These are phyloP conservation scores for Globisporangium okanoganense DNA, from an alignment of 352 stramenopile genomes.

Conservation along the genomic window DNA sequence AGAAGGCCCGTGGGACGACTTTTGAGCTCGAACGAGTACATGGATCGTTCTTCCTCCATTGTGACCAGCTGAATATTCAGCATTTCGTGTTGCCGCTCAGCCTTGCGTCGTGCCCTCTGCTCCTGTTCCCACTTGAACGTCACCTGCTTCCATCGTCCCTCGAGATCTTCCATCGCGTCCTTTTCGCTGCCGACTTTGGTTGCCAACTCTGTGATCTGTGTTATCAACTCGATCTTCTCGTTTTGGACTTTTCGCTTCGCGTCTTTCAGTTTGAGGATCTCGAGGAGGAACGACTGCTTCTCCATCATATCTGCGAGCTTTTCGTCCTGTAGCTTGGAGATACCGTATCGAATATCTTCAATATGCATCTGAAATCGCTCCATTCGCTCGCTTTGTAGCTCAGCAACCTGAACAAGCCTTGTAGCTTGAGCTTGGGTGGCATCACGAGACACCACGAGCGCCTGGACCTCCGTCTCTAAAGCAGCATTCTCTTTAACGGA, in stretches of 20 bases:
- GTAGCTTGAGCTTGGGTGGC: background rate
- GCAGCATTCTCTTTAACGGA: too few relatives aligned
- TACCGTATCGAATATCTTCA: background rate
- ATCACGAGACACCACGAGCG: background rate
- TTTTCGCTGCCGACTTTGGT: slow-evolving; percentile 48
- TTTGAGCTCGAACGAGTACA: slow-evolving; percentile 39
- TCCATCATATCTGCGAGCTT: slow-evolving; percentile 28
- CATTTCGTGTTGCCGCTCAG: slow-evolving; percentile 35
- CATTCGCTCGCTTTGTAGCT: background rate
- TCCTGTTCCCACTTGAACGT: slow-evolving; percentile 58
- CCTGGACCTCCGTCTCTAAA: background rate
- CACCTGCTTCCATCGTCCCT: slow-evolving; percentile 44
- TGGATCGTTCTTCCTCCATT: slow-evolving; percentile 53
- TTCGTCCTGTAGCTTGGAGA: slow-evolving; percentile 13
- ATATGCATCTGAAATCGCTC: slow-evolving; percentile 4
- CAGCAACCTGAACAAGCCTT: background rate
- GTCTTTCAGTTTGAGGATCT: slow-evolving; percentile 50
- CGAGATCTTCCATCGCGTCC: slow-evolving; percentile 47
- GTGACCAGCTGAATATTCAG: slow-evolving; percentile 28
- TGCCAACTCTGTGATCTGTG: slow-evolving; percentile 17
- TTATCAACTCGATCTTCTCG: slow-evolving; percentile 29
- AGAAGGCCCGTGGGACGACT: slow-evolving; percentile 30
- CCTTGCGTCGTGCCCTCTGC: slow-evolving; percentile 26
- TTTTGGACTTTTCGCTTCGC: slow-evolving; percentile 28
- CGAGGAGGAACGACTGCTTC: slow-evolving; percentile 38